These are phyloP conservation scores for Diophrys appendiculata DNA, from an alignment of 73 alveolate species.

Conservation along the genomic window DNA sequence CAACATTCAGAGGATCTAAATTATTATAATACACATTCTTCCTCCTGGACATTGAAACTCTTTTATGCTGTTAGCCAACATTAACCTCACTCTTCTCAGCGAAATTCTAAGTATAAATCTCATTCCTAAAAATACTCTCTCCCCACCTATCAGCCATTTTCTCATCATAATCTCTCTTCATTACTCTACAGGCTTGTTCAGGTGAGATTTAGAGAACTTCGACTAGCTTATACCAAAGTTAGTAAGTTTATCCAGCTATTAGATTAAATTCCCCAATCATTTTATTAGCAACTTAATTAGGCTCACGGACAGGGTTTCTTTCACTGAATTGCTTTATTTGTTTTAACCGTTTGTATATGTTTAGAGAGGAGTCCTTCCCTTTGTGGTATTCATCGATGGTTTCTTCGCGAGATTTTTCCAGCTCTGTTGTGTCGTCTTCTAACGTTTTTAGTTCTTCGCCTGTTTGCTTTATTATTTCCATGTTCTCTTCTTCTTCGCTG, in stretches of 20 bases:
- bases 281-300: not conserved
- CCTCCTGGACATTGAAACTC: constrained; percentile 54
- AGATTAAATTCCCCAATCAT: constrained; percentile 5
- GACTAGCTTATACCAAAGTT: constrained; percentile 53
- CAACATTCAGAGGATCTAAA: constrained; percentile 12
- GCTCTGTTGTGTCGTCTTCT: not conserved
- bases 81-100: constrained; percentile 39
- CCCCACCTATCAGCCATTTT: constrained; percentile 75
- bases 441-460: not conserved
- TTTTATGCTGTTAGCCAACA: constrained; percentile 51
- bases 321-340: not conserved
- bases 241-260: constrained; percentile 9
- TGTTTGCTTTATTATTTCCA: not conserved
- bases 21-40: constrained; percentile 24
- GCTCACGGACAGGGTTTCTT: not conserved
- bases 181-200: constrained; percentile 36
- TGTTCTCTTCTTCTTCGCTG: not conserved
- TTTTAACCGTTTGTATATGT: not conserved
- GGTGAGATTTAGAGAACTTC: constrained; percentile 26
- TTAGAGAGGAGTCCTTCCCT: not conserved
- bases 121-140: constrained; percentile 62
- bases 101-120: constrained; percentile 50
- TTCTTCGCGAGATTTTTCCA: not conserved
- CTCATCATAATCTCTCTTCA: constrained; percentile 22
- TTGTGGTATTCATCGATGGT: not conserved